Base-by-base conservation (phyloP, 352 stramenopile genomes). In the Aphanomyces stellatus region DNA sequence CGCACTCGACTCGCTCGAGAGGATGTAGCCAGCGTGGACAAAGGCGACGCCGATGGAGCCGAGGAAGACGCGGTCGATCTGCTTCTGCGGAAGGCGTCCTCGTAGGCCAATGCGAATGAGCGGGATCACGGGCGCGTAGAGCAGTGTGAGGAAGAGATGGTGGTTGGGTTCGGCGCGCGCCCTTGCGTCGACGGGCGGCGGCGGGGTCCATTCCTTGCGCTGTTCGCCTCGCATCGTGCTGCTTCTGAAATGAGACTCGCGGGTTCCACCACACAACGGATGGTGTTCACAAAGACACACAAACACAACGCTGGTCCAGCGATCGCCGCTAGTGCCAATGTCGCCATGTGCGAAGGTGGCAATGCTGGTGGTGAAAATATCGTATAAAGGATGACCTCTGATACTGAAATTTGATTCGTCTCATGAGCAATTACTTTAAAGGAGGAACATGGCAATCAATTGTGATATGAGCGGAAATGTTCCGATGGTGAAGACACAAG, bases 61-160 rank as follows among this genome's bases (percentile, higher is more conserved):
- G 2, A 63, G 28, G 55, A 63, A 63, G n/a, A 63, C n/a, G 5
- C 13, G 13, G 41, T 63, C 55, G 24, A 63, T 63, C n/a, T 63
- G 55, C 30, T 49, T 63, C 2, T 53, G 55, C 22, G 55, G 55
- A 15, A 63, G 28, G 22, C 55, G 55, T 10, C 55, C 55, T 19
- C 34, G 28, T 10, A 63, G 34, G 0, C 55, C 55, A 3, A 63
- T 63, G 22, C 55, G 5, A 28, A 63, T 53, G 1, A 63, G 27
- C 28, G 2, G 55, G 41, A 63, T 49, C 19, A 63, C 8, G 10
- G 55, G 55, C 13, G 19, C 55, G 41, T 63, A 63, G 19, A 57
- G 28, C 19, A 57, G 19, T 28, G 49, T 22, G 7, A 28, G 19
- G 27, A 37, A 57, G 19, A 57, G 8, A 28, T 57, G 49, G 27